Evolutionary conservation across 371 early-diverging fungal species (phyloP), one percentile per base, ranked within the genome.

Genomic region (Dichotomocladium elegans): DNA sequence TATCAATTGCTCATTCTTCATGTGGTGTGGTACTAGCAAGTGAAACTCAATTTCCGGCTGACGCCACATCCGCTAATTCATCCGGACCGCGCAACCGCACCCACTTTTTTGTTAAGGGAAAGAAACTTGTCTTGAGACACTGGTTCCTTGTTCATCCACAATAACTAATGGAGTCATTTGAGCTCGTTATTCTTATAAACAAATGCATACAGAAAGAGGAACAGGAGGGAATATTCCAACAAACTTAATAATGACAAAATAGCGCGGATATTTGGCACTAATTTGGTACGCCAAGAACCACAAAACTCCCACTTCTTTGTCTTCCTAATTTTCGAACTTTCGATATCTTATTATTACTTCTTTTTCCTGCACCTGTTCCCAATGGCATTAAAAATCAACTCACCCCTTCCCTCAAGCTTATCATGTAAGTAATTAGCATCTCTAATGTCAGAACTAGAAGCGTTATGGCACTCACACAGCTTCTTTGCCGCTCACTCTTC

Each of bases 321-420:
- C 37, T 15, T 37, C 21, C 37, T 37, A 21, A 37, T 37, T 37
- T 37, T 37, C 17, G 37, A 37, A 37, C 37, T 37, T 37, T 37
- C 37, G 37, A 37, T n/a, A n/a, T n/a, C n/a, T n/a, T n/a, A n/a
- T n/a, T n/a, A n/a, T n/a, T 37, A 21, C 37, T 37, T 37, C 37
- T 37, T 37, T 37, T 37, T 21, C 21, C 8, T 17, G 3, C 21
- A 5, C 37, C 21, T 37, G n/a, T 17, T 21, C 2, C n/a, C 15
- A 37, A 37, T 37, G 37, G n/a, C 44, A 43, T 24, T 49, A 19
- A 49, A 49, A 27, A 55, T 55, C 19, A 55, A 55, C 40, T 55
- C 55, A 11, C 55, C 55, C 29, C 22, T 55, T 19, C 55, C 55
- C 5, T 34, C 55, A 7, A 55, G 29, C 17, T 41, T 55, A 37